A percentile compares a stretch with the other conserved stretches of the same genome.
phyloP scores from a whole-genome alignment of 2,329 filamentous ascomycete genomes.

The Thelonectria blattea region DNA sequence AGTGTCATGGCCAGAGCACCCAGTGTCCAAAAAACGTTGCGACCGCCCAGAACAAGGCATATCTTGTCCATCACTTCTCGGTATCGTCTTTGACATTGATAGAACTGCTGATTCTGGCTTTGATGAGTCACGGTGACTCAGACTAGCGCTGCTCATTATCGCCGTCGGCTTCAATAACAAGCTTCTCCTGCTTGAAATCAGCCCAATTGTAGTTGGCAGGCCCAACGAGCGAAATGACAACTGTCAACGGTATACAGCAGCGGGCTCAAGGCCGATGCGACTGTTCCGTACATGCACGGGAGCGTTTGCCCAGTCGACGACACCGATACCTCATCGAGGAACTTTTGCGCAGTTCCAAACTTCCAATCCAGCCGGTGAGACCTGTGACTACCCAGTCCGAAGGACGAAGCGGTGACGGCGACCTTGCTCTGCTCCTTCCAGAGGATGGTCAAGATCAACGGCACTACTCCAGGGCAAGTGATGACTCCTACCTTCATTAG shows the following conservation, averaged over 20 bases:
- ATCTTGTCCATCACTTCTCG: slow-evolving; percentile 14
- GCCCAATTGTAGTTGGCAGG: slow-evolving; percentile 46
- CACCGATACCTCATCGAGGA: slow-evolving; percentile 52
- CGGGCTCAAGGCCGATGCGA: slow-evolving; percentile 49
- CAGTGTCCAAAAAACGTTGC: slow-evolving; percentile 21
- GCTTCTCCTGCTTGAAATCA: slow-evolving; percentile 32
- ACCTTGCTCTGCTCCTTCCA: slow-evolving; percentile 52
- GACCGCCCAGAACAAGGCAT: slow-evolving; percentile 14
- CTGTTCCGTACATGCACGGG: slow-evolving; percentile 56
- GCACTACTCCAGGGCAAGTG: slow-evolving; percentile 51
- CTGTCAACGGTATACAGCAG: slow-evolving; percentile 47
- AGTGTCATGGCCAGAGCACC: slow-evolving; percentile 18
- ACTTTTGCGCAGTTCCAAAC: slow-evolving; percentile 49
- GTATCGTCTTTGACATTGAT: slow-evolving; percentile 4
- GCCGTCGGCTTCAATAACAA: slow-evolving; percentile 10
- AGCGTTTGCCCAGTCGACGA: slow-evolving; percentile 51
- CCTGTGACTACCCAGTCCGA: slow-evolving; percentile 55
- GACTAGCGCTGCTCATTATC: background rate
- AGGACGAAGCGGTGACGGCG: slow-evolving; percentile 53
- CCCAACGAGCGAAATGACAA: slow-evolving; percentile 49
- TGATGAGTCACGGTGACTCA: background rate
- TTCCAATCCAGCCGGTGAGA: slow-evolving; percentile 55
- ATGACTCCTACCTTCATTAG: slow-evolving; percentile 8
- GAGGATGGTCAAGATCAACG: slow-evolving; percentile 55
- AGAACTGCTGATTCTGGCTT: background rate